Base-by-base conservation (phyloP, 2,329 filamentous ascomycete species). In the Venturiaceae sp. region DNA sequence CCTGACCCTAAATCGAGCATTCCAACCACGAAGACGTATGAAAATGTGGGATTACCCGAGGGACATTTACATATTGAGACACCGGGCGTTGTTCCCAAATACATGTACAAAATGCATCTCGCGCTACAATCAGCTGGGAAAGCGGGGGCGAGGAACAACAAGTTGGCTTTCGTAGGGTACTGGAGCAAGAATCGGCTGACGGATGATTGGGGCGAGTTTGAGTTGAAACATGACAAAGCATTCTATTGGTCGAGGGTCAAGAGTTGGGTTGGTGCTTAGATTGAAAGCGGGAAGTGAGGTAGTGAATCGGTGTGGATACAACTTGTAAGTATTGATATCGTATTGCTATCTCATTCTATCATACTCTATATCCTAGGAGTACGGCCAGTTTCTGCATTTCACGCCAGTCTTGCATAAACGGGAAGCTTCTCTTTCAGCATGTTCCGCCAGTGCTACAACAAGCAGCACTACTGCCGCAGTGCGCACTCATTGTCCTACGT, bases 161-260 rank as follows among this genome's bases (percentile, higher is more conserved):
- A 95, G 73, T 74, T 99, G 55, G 75, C 78, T 0, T 99, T 94
- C 92, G 87, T 87, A 66, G 87, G 88, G 0, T 96, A 92, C 69
- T 95, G 90, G 83, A 92, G 86, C 74, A 92, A 95, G 69, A 95
- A 97, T 69, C 82, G 83, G 64, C 72, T 95, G 66, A 95, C 90
- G 7, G 91, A 95, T 69, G 92, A 96, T 72, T 94, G 89, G 88
- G 89, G 80, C 3, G 87, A 89, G 73, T 97, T 97, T 72, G 76
- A 75, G 1, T 66, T 86, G 64, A 81, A 80, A 67, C 83, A 86
- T 65, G 81, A 85, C 69, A 73, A 77, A 61, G 72, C 81, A 1
- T 86, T 80, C 66, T 83, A 82, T 61, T 86, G 83, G 74, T 80
- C 79, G 63, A 69, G 83, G 41, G 83, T 86, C 5, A 81, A 75